Evolutionary conservation across 768 basidiomycete genomes (phyloP).

Genomic region (Tubosaeta sp.): DNA sequence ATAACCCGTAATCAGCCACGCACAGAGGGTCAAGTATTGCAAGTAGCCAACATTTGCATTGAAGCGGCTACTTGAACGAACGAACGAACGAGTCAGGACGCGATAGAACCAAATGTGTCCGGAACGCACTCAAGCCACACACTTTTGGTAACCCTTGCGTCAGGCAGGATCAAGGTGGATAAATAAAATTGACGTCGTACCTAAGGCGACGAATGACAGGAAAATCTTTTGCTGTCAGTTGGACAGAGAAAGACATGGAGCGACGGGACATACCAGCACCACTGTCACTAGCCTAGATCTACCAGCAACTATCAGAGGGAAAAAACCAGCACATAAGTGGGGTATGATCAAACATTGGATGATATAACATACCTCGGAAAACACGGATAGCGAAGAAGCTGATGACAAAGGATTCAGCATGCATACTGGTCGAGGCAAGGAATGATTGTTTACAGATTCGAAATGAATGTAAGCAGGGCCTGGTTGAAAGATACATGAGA

Average conservation of each 20-base stretch:
- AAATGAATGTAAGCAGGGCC: slow-evolving; percentile 16
- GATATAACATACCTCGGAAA: slow-evolving; percentile 17
- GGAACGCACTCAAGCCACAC: slow-evolving; percentile 27
- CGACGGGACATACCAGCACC: slow-evolving; percentile 13
- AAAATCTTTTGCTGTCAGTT: slow-evolving; percentile 11
- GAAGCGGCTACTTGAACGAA: slow-evolving; percentile 11
- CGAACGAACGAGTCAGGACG: neutral
- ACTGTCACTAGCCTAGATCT: slow-evolving; percentile 11
- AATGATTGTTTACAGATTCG: slow-evolving; percentile 20
- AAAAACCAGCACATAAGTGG: neutral
- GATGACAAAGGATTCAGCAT: neutral
- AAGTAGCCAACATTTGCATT: slow-evolving; percentile 25
- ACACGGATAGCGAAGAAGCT: slow-evolving; percentile 26
- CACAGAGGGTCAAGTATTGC: neutral
- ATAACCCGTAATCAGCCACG: slow-evolving; percentile 7
- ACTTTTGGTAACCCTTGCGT: slow-evolving; percentile 14
- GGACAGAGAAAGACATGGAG: neutral
- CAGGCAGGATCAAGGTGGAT: slow-evolving; percentile 1
- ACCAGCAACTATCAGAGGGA: slow-evolving; percentile 17
- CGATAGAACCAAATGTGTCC: neutral
- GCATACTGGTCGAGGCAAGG: neutral
- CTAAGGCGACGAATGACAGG: slow-evolving; percentile 17
- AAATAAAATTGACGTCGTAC: slow-evolving; percentile 11
- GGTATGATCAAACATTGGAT: neutral
- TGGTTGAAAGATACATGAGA: no score